phyloP scores from a whole-genome alignment of 139 green algal genomes.

The Pleodorina starrii region DNA sequence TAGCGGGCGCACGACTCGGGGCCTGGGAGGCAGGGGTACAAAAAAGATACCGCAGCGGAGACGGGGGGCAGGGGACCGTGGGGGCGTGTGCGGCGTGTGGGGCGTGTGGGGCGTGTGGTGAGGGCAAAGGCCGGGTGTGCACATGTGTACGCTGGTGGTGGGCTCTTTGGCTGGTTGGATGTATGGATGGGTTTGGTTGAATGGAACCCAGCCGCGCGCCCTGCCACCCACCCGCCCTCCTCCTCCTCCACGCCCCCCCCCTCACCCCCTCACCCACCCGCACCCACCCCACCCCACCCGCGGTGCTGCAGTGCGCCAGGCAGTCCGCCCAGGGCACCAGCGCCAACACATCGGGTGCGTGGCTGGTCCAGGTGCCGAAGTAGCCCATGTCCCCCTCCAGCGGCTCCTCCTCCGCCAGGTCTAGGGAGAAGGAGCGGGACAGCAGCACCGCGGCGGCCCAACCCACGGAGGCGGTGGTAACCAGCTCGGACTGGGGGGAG shows the following conservation, averaged over 20 bases:
- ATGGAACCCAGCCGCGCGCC: background rate
- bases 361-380: constrained; percentile 56
- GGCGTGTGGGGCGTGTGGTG: too few species aligned
- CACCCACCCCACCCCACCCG: too few species aligned
- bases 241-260: background rate
- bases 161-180: too few species aligned
- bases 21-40: background rate
- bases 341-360: constrained; percentile 53
- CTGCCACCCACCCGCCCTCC: background rate
- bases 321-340: constrained; percentile 81
- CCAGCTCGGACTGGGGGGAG: constrained; percentile 49
- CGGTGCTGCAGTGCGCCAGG: constrained; percentile 68
- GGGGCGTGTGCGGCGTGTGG: too few species aligned
- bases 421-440: constrained; percentile 63
- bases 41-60: background rate
- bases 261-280: background rate
- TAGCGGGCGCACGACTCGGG: constrained; percentile 23
- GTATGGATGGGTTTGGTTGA: too few species aligned
- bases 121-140: too few species aligned
- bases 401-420: constrained; percentile 57
- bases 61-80: too few species aligned
- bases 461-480: constrained; percentile 43
- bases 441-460: constrained; percentile 75
- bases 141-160: too few species aligned
- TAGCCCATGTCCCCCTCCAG: constrained; percentile 49